Evolutionary conservation across 2,329 filamentous ascomycete species (phyloP).

Genomic region (Alternaria solani): DNA sequence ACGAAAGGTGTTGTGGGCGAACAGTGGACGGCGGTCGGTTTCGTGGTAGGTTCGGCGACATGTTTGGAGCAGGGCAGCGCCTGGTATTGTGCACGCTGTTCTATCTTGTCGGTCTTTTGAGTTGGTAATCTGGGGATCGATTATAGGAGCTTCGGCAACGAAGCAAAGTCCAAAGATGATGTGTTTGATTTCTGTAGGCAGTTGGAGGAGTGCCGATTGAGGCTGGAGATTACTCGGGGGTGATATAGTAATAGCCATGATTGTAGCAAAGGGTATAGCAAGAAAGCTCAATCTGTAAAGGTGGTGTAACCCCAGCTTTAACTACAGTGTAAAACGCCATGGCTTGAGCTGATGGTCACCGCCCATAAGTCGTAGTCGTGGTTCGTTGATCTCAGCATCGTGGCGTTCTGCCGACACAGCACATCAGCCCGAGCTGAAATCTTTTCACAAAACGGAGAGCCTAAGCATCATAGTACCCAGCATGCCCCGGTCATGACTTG

Average conservation of each 20-base stretch:
- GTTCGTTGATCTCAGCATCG: constrained; percentile 1
- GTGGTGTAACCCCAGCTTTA: constrained; percentile 8
- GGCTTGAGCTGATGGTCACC: constrained; percentile 4
- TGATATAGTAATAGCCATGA: constrained; percentile 20
- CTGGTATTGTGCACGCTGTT: constrained; percentile 14
- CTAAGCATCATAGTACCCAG: constrained; percentile 4
- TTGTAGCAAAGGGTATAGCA: not conserved
- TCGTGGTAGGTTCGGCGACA: constrained; percentile 49
- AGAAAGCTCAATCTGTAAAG: not conserved
- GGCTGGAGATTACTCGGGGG: constrained; percentile 35
- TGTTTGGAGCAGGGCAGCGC: constrained; percentile 45
- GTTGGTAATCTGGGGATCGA: constrained; percentile 28
- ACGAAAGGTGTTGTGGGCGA: constrained; percentile 46
- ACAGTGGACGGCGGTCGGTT: constrained; percentile 40
- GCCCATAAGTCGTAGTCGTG: constrained; percentile 1
- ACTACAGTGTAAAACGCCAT: not conserved
- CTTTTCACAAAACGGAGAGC: not conserved
- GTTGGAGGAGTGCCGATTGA: constrained; percentile 42
- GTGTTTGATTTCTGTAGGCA: constrained; percentile 48
- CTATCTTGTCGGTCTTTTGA: not conserved
- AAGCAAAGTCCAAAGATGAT: constrained; percentile 43
- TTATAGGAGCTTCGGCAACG: constrained; percentile 32
- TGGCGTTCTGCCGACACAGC: constrained; percentile 10
- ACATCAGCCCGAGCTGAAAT: constrained; percentile 4
- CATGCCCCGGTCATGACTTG: not conserved